These are phyloP conservation scores for Potentilla sterilis DNA, from an alignment of 306 rosid genomes.

Conservation along the genomic window DNA sequence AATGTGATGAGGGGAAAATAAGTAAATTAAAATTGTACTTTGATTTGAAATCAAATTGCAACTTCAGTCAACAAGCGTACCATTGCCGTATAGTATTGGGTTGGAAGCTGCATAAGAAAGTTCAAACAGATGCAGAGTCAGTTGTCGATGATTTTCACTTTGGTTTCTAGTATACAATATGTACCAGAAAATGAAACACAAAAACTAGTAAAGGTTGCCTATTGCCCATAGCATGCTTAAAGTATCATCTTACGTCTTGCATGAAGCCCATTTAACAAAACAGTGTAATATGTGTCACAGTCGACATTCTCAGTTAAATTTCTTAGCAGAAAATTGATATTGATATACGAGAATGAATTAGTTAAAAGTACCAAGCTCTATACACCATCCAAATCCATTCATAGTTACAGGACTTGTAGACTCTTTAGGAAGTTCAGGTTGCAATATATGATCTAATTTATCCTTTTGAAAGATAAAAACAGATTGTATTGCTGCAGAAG, in stretches of 20 bases:
- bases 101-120: conserved; percentile 74
- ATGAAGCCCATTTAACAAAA: neutral
- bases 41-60: conserved; percentile 6
- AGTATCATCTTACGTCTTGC: neutral
- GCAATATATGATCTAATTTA: neutral
- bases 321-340: neutral
- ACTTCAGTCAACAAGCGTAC: conserved; percentile 44
- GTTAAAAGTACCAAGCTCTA: neutral
- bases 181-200: neutral
- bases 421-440: too few relatives aligned
- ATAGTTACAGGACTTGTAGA: neutral
- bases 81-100: conserved; percentile 77
- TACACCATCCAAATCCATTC: neutral
- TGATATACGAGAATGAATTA: neutral
- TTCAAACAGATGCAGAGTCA: conserved; percentile 28
- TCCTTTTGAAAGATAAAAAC: neutral
- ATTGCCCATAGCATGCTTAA: neutral
- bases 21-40: too few relatives aligned
- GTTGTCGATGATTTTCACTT: neutral
- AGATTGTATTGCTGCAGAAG: too few relatives aligned
- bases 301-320: neutral
- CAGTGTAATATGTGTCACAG: too few relatives aligned
- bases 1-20: neutral
- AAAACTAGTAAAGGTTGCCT: neutral
- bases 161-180: neutral